These are phyloP conservation scores for Apostasia ramifera DNA, from an alignment of 106 monocot species.

Conservation along the genomic window DNA sequence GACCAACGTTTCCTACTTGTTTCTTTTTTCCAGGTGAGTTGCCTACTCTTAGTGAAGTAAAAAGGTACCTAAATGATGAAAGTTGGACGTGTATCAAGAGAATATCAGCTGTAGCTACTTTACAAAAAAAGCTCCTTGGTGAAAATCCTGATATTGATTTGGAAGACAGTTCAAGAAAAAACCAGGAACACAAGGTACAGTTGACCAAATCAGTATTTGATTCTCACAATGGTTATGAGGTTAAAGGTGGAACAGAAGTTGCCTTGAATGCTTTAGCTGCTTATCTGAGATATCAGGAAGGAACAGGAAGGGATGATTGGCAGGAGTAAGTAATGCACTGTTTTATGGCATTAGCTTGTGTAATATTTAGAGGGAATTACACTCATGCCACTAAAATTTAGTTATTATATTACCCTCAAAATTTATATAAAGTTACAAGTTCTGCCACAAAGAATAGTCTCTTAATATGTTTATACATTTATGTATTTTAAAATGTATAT, in stretches of 20 bases:
- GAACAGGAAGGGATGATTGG: slow-evolving; percentile 80
- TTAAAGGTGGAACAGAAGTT: slow-evolving; percentile 66
- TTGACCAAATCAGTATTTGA: slow-evolving; percentile 51
- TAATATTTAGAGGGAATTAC: too few species aligned
- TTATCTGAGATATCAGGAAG: slow-evolving; percentile 85
- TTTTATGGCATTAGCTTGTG: background rate
- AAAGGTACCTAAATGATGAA: slow-evolving; percentile 39
- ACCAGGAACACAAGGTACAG: slow-evolving; percentile 19
- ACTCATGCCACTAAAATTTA: too few species aligned
- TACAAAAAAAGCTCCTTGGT: slow-evolving; percentile 14
- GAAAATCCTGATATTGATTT: slow-evolving; percentile 7
- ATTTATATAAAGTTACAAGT: too few species aligned
- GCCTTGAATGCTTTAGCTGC: slow-evolving; percentile 75
- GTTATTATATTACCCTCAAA: too few species aligned
- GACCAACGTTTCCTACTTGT: slow-evolving; percentile 1
- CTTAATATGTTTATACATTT: too few species aligned
- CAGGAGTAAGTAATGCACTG: slow-evolving; percentile 61
- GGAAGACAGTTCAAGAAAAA: slow-evolving; percentile 9
- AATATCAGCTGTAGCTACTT: slow-evolving; percentile 40
- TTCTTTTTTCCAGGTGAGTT: slow-evolving; percentile 48
- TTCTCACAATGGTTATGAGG: slow-evolving; percentile 44
- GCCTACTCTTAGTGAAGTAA: slow-evolving; percentile 62
- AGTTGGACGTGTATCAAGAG: slow-evolving; percentile 55
- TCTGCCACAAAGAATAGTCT: too few species aligned
- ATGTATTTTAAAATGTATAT: too few species aligned